A percentile compares a stretch with the other conserved stretches of the same genome.
These are phyloP conservation scores for Fusarium phyllophilum DNA, from an alignment of 2,329 filamentous ascomycete species.

Conservation along the genomic window DNA sequence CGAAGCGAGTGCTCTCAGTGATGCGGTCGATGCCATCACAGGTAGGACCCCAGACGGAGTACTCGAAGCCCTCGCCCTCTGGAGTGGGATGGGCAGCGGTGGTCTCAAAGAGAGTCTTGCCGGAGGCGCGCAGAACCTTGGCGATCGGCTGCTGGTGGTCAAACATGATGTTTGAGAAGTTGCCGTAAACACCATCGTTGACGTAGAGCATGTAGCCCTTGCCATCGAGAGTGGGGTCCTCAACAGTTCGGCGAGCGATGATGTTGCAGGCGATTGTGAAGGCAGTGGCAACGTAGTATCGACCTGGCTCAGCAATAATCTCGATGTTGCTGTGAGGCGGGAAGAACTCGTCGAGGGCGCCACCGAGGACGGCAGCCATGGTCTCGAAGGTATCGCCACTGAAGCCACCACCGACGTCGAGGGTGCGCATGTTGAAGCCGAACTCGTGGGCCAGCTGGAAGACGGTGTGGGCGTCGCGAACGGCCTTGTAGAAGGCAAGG, in stretches of 20 bases:
- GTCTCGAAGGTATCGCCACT: constrained; percentile 88
- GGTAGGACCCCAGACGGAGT: constrained; percentile 98
- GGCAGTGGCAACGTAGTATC: constrained; percentile 92
- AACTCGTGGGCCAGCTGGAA: constrained; percentile 84
- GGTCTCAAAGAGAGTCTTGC: constrained; percentile 68
- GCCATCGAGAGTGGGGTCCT: constrained; percentile 71
- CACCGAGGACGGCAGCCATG: constrained; percentile 84
- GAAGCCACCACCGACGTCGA: constrained; percentile 96
- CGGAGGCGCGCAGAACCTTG: constrained; percentile 76
- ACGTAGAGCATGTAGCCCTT: constrained; percentile 96
- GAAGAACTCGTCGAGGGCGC: constrained; percentile 88
- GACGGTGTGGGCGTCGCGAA: constrained; percentile 86
- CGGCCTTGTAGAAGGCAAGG: constrained; percentile 88
- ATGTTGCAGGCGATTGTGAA: constrained; percentile 97
- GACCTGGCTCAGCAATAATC: constrained; percentile 94
- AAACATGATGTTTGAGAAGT: constrained; percentile 99
- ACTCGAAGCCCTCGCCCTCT: constrained; percentile 71
- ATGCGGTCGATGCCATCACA: constrained; percentile 99
- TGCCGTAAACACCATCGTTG: constrained; percentile 97
- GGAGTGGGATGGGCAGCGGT: constrained; percentile 58
- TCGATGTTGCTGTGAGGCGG: constrained; percentile 76
- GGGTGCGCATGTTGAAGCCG: constrained; percentile 83
- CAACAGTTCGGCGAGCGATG: constrained; percentile 91
- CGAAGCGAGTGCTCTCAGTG: constrained; percentile 80
- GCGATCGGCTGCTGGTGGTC: constrained; percentile 94